Base-by-base conservation (phyloP, 768 basidiomycete species). In the Russula olivacea region DNA sequence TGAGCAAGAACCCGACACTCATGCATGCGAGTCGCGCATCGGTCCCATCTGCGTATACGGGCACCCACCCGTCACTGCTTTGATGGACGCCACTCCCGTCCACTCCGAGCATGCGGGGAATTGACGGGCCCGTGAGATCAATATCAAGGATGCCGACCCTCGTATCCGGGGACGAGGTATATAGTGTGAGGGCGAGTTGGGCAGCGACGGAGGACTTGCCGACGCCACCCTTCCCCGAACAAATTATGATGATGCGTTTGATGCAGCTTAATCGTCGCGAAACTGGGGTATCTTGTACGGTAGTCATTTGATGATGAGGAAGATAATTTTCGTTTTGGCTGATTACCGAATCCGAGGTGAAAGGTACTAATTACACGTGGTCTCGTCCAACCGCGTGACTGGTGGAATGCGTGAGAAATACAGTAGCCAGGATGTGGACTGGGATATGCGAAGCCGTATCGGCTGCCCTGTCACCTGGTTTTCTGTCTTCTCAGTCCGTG, bases 151-250 rank as follows among this genome's bases (percentile, higher is more conserved):
- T 85, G n/a, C 92, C 93, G 28, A 93, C 88, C 63, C 84, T 84
- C 5, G 83, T 81, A 40, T 74, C 81, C 5, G 87, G 84, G 2
- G 85, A 81, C 25, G 83, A 86, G 2, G 80, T 78, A 76, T 90
- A 84, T 8, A 99, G 84, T 65, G 86, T 91, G 54, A 98, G 82
- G 0, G 97, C 95, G 36, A 98, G 81, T 69, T 98, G 97, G 7
- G 88, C 84, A 2, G 93, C 86, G 25, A 98, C 88, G 1, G 93
- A 96, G 21, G 95, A 98, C 76, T 99, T 99, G 60, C 97, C 97
- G 48, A 98, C 97, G 40, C 96, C 97, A 38, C 97, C 97, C 74
- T 99, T 99, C 9, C 97, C 97, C 0, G 94, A 92, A 45, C 95
- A 82, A 61, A 99, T 93, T 65, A 98, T 85, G 68, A 99, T 85